Evolutionary conservation across 805 yeast species (phyloP).

Genomic region (Zygosaccharomyces lentus): DNA sequence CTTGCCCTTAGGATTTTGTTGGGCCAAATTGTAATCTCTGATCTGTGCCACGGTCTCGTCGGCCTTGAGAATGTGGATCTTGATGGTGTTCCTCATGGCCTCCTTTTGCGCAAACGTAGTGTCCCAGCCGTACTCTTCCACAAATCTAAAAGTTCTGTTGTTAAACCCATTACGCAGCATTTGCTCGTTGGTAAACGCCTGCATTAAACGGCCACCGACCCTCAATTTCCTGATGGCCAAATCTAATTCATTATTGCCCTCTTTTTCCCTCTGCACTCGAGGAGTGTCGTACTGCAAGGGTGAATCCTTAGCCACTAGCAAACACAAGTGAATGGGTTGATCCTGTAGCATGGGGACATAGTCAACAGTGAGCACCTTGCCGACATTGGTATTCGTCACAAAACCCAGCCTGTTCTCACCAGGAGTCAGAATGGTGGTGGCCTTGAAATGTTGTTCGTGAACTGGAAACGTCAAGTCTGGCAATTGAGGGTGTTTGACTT

Average conservation of each 20-base stretch:
- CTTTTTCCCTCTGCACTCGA: conserved; percentile 35
- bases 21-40: conserved; percentile 76
- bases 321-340: conserved; percentile 77
- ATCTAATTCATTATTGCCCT: conserved; percentile 64
- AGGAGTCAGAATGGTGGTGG: conserved; percentile 61
- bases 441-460: conserved; percentile 67
- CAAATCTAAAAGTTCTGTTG: conserved; percentile 68
- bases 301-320: conserved; percentile 74
- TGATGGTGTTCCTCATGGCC: conserved; percentile 54
- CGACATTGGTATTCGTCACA: conserved; percentile 41
- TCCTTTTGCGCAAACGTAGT: conserved; percentile 44
- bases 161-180: conserved; percentile 78
- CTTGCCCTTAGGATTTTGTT: conserved; percentile 71
- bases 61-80: conserved; percentile 70
- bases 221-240: conserved; percentile 69
- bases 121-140: conserved; percentile 55
- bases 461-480: conserved; percentile 74
- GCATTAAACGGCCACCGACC: conserved; percentile 83
- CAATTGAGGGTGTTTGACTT: conserved; percentile 39
- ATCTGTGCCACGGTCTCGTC: conserved; percentile 66
- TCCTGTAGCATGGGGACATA: conserved; percentile 57
- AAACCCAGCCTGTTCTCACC: conserved; percentile 60
- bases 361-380: conserved; percentile 35
- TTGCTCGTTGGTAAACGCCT: conserved; percentile 86
- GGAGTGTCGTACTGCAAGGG: conserved; percentile 70